Conservation (phyloP, 208 protist genomes). For the Leishmania braziliensis region DNA sequence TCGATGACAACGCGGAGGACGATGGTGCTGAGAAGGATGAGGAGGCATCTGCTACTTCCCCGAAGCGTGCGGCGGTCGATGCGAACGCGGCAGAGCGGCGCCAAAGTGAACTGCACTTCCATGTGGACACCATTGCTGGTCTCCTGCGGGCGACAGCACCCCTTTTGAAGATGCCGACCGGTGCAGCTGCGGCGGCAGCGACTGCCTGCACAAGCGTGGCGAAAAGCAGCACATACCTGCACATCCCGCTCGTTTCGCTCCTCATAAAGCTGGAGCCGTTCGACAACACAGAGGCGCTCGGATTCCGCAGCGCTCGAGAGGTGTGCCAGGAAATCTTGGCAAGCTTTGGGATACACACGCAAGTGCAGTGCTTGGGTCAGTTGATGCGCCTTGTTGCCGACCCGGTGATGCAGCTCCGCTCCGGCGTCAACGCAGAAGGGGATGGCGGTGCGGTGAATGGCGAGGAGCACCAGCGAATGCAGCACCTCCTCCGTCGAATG, state of each 20-base stretch:
- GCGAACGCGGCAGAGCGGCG: conserved; percentile 15
- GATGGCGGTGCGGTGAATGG: conserved; percentile 12
- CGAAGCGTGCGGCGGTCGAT: background rate
- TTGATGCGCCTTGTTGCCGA: conserved; percentile 84
- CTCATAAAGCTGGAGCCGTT: conserved; percentile 76
- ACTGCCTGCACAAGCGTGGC: conserved; percentile 5
- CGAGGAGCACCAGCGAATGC: conserved; percentile 37
- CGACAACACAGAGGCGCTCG: conserved; percentile 56
- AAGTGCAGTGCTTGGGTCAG: conserved; percentile 77
- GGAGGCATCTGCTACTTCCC: conserved; percentile 3
- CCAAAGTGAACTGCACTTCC: conserved; percentile 34
- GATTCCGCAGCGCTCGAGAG: conserved; percentile 71
- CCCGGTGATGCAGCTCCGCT: conserved; percentile 56
- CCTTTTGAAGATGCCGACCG: conserved; percentile 44
- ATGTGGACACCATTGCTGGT: conserved; percentile 68
- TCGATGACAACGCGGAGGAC: conserved; percentile 22
- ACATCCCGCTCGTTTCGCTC: conserved; percentile 83
- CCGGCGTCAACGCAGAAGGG: background rate
- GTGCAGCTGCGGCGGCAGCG: conserved; percentile 6
- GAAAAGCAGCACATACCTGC: conserved; percentile 36
- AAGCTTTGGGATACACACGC: conserved; percentile 82
- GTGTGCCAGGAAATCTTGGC: conserved; percentile 76
- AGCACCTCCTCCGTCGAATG: conserved; percentile 71
- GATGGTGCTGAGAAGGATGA: conserved; percentile 13
- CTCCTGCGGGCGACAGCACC: conserved; percentile 76